Base-by-base conservation (phyloP, 345 rosid genomes). In the Erodium maritimum region DNA sequence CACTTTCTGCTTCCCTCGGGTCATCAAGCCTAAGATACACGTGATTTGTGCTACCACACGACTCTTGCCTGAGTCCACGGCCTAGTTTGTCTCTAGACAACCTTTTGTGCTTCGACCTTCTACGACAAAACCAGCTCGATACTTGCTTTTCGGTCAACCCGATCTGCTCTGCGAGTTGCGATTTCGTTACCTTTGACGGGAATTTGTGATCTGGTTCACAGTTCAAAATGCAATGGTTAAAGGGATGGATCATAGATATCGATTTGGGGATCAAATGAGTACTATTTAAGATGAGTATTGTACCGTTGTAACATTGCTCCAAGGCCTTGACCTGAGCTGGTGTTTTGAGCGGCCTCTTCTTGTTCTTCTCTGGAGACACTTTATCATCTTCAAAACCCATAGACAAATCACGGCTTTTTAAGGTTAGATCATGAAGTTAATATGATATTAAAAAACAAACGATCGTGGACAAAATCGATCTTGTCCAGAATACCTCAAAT, bases 71-170 rank as follows among this genome's bases (percentile, higher is more conserved):
- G 52, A 75, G 83, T 21, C 82, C 95, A 61, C 96, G 88, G 57
- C 79, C 90, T 69, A 70, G 93, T 65, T 86, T 94, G 52, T 80
- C 90, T 73, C 70, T 86, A 55, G 64, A 66, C 54, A 71, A 71
- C 63, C 78, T 84, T 72, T 82, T 86, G 61, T 91, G 95, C 71
- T 91, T 91, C 62, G 83, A 75, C 73, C 96, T 83, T 82, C 95
- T 80, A 73, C 86, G 98, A 68, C 98, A 91, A 78, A 91, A 91
- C 98, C 98, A 91, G 50, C 96, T 86, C 20, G 95, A 84, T 70
- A 91, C 80, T 85, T 91, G 96, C 67, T 86, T 91, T 75, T 91
- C 89, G 0, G 98, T 91, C 81, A 91, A 72, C 10, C 83, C 88
- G 45, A 86, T 55, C 72, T 79, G 70, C 65, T 73, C 86, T 17